Base-by-base conservation (phyloP, 2,329 filamentous ascomycete species). In the Arthrobotrys musiformis region DNA sequence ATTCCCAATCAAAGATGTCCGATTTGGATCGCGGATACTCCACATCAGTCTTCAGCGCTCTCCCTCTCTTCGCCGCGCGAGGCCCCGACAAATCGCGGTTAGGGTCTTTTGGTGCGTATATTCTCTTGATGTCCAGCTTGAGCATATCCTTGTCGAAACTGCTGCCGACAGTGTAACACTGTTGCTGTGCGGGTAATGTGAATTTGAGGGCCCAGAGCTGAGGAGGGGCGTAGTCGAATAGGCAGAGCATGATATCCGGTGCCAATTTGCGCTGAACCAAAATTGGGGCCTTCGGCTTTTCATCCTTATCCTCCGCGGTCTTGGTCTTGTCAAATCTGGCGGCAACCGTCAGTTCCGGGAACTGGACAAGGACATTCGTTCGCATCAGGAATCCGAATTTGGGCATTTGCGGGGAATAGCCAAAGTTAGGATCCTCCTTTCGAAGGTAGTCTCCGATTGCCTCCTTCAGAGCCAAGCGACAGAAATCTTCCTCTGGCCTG, bases 151-250 rank as follows among this genome's bases (percentile, higher is more conserved):
- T 42, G 30, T 60, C 19, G 30, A 60, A 24, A 37, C 5, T 42
- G 28, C 26, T 13, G 11, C 28, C 54, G 30, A 42, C 30, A 37
- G 35, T 24, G 30, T 28, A 60, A 17, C 8, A 22, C 22, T 60
- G 54, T 60, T 60, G 54, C 17, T 60, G 54, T 24, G 54, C 54
- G 19, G 54, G 54, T 22, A 37, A 17, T n/a, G 54, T 42, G n/a
- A 60, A 60, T 17, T 60, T 42, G 35, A 60, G 28, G n/a, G 19
- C 26, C 54, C 28, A 24, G 9, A 60, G 33, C 19, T 60, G 22
- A 40, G 37, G 33, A 60, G 54, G 54, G 5, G 54, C 30, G 5
- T 30, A 40, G 9, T 60, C 54, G 17, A 60, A 42, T n/a, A 60
- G 37, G 9, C 54, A 60, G 4, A 60, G 54, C 54, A 60, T 60